Evolutionary conservation across 2,329 filamentous ascomycete species (phyloP), one percentile per base, ranked within the genome.

Genomic region (Phialemonium atrogriseum): DNA sequence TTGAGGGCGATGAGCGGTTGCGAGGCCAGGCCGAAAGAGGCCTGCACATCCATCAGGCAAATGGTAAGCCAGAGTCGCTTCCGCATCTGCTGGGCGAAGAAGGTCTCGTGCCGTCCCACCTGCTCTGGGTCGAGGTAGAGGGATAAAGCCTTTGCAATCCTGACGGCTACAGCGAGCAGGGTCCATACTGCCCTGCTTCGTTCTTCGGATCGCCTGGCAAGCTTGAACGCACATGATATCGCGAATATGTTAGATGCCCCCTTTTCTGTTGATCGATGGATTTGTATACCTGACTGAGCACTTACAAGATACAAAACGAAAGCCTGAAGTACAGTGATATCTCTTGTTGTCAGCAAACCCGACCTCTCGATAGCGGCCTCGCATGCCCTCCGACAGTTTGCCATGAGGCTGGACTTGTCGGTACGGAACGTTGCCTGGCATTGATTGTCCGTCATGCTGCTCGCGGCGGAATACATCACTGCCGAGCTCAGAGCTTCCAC

Each of bases 271-370:
- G n/a, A n/a, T n/a, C n/a, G n/a, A n/a, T n/a, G n/a, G n/a, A n/a
- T n/a, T n/a, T n/a, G n/a, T n/a, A n/a, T n/a, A n/a, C 10, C 4
- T 38, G 11, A 10, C 13, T 19, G 14, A 27, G 34, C 3, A 21
- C 37, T 15, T 11, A 46, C 37, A 39, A 57, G 38, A 32, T 52
- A 54, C 14, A 54, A 30, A 13, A 52, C 40, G 34, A 54, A 54
- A 1, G 49, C 49, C 22, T 52, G 49, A 2, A 52, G 39, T 12
- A 49, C 39, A 5, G 46, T 46, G 2, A 46, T 45, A 25, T 51
- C 48, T n/a, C 32, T 31, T 6, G 49, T 50, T 2, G 42, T 41
- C 1, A 52, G 32, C 7, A 52, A 20, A 1, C 38, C 39, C 6
- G 48, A 42, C 10, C 29, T 32, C 16, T 47, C 47, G 3, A 54